These are phyloP conservation scores for Candolleomyces aberdarensis DNA, from an alignment of 768 basidiomycete species.

Conservation along the genomic window DNA sequence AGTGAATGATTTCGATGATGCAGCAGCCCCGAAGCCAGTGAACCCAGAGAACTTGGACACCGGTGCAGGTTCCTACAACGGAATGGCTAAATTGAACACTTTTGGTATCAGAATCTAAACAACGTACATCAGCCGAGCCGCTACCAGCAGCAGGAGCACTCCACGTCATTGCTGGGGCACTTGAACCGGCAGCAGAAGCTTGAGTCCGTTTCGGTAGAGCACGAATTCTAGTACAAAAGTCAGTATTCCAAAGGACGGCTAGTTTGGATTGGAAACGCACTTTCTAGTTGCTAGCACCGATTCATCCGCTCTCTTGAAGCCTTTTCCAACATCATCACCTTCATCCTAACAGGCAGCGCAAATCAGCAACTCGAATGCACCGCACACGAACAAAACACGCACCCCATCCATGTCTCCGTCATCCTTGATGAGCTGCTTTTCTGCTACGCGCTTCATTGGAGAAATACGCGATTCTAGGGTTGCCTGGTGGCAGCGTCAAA, in stretches of 20 bases:
- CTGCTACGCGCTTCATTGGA: conserved; percentile 72
- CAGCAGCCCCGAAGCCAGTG: conserved; percentile 48
- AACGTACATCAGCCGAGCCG: conserved; percentile 2
- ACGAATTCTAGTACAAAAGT: conserved; percentile 47
- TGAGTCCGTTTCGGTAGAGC: conserved; percentile 52
- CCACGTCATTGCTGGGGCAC: background rate
- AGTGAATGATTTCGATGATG: conserved; percentile 23
- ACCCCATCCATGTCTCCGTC: conserved; percentile 35
- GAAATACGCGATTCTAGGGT: no score
- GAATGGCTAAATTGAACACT: background rate
- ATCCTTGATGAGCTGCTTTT: conserved; percentile 65
- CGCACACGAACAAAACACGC: conserved; percentile 20
- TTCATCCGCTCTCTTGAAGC: conserved; percentile 63
- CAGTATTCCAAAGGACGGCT: conserved; percentile 10
- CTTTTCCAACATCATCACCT: conserved; percentile 22
- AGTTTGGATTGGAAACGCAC: conserved; percentile 36
- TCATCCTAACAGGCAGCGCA: conserved; percentile 15
- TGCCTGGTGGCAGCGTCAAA: background rate
- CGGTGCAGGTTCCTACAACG: conserved; percentile 28
- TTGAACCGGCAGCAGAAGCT: background rate
- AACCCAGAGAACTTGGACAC: conserved; percentile 47
- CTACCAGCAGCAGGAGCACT: background rate
- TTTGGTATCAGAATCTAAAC: conserved; percentile 2
- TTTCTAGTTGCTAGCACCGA: conserved; percentile 49
- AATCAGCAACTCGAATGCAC: background rate